A percentile compares a stretch with the other conserved stretches of the same genome.
phyloP scores from a whole-genome alignment of 179 eudicot genomes.

The Patellifolia procumbens region DNA sequence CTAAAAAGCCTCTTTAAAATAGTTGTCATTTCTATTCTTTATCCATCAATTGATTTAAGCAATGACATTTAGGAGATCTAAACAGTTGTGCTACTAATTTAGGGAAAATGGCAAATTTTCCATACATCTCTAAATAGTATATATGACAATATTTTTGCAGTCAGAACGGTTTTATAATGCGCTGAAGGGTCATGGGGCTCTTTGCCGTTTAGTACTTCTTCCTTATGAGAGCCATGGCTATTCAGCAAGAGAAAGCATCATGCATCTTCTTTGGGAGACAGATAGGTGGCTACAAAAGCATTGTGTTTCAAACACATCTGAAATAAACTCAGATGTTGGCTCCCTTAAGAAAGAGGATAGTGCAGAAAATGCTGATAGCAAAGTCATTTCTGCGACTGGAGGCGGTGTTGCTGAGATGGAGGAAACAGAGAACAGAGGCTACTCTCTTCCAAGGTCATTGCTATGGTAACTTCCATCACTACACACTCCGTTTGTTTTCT shows the following conservation, averaged over 20 bases:
- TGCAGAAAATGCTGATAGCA: conserved; percentile 8
- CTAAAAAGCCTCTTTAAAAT: too few species aligned
- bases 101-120: neutral
- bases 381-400: conserved; percentile 6
- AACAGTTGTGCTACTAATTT: too few species aligned
- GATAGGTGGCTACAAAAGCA: conserved; percentile 92
- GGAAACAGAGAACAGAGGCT: conserved; percentile 3
- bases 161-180: conserved; percentile 93
- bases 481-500: too few species aligned
- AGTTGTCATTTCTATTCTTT: too few species aligned
- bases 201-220: conserved; percentile 47
- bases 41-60: too few species aligned
- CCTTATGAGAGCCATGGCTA: conserved; percentile 74
- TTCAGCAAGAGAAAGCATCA: conserved; percentile 88
- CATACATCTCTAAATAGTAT: conserved; percentile 5
- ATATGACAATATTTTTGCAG: conserved; percentile 40
- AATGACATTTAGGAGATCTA: too few species aligned
- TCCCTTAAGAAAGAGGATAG: conserved; percentile 34
- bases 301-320: conserved; percentile 56
- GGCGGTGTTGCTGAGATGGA: conserved; percentile 7
- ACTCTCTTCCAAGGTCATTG: conserved; percentile 14
- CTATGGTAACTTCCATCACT: conserved; percentile 8
- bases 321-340: conserved; percentile 39
- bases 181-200: conserved; percentile 95
- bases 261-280: conserved; percentile 98